Conservation (phyloP, 176 grass and related monocot genomes). For the Alloteropsis semialata region DNA sequence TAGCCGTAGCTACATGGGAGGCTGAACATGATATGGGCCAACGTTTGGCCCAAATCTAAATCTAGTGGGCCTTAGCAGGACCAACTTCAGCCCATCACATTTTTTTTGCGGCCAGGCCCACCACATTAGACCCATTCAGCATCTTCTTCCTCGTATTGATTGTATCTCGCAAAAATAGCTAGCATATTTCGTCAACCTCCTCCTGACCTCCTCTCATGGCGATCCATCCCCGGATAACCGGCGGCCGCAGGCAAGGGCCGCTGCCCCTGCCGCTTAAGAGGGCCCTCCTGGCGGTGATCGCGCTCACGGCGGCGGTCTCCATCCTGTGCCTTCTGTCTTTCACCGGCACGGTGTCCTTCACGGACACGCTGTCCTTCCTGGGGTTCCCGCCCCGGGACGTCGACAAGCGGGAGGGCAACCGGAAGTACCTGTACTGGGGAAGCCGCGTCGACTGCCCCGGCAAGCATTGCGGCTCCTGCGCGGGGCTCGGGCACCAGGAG, state of each 20-base stretch:
- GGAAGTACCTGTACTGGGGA: constrained; percentile 79
- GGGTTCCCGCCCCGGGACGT: constrained; percentile 11
- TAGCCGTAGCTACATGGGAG: too few species aligned
- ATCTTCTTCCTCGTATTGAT: not conserved
- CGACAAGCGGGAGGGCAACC: constrained; percentile 45
- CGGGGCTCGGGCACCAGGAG: constrained; percentile 89
- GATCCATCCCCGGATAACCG: constrained; percentile 41
- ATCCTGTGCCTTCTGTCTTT: constrained; percentile 33
- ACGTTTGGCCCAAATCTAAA: not conserved
- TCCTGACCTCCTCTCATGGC: constrained; percentile 50
- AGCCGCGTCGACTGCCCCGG: constrained; percentile 79
- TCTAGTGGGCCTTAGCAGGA: not conserved
- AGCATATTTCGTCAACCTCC: not conserved
- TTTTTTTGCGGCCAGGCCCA: too few species aligned
- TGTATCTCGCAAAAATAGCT: not conserved
- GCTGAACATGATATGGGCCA: not conserved
- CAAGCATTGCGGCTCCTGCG: constrained; percentile 78
- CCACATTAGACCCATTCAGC: not conserved
- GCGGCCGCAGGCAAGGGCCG: constrained; percentile 29
- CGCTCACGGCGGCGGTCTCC: constrained; percentile 19
- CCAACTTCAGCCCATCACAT: not conserved
- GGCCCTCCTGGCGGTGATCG: constrained; percentile 20
- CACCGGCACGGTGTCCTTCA: constrained; percentile 35
- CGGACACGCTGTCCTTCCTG: constrained; percentile 18
- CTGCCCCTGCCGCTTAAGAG: constrained; percentile 23